Evolutionary conservation across 2,329 filamentous ascomycete genomes (phyloP), one percentile per base, ranked within the genome.

Genomic region (Trichoderma guizhouense): DNA sequence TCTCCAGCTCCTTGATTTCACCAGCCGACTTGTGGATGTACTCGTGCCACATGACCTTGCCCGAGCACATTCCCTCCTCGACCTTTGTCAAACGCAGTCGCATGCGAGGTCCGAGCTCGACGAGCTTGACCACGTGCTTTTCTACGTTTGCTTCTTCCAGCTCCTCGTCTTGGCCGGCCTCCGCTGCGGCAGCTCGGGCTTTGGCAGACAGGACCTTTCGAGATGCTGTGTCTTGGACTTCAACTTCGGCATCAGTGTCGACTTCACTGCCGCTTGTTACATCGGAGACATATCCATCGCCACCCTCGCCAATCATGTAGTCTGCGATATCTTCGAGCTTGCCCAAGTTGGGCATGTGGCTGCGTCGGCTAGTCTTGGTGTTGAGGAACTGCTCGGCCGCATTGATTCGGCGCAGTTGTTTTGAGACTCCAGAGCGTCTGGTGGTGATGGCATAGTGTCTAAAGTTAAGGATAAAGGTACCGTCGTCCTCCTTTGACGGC

Each of bases 1-100:
- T 89, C 76, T 98, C 95, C 76, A 98, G 83, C 74, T 92, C 89
- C 79, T 91, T 88, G 71, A 94, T 84, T 81, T 99, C 95, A 21
- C 89, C 87, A 76, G 90, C 90, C 7, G 89, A 90, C 86, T 99
- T 99, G 79, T 91, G 89, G 68, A 98, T 90, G 79, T 94, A 97
- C 79, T 98, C 94, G 81, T 99, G 96, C 96, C 96, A 99, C 92
- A 99, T 93, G 71, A 97, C 88, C 80, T 94, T 96, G 64, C 96
- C 96, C 30, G 89, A 88, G 77, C 94, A 98, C 7, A 98, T 83
- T 1, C 95, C 96, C 77, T 99, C 96, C 79, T 99, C 96, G 5
- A 99, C 95, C 84, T 99, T 99, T 70, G 94, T 95, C 82, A 99
- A 85, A 36, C 95, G 90, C 53, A 99, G 84, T 73, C 89, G 92